A percentile compares a stretch with the other conserved stretches of the same genome.
Evolutionary conservation across 768 basidiomycete genomes (phyloP).

Genomic region (Suillus placidus): DNA sequence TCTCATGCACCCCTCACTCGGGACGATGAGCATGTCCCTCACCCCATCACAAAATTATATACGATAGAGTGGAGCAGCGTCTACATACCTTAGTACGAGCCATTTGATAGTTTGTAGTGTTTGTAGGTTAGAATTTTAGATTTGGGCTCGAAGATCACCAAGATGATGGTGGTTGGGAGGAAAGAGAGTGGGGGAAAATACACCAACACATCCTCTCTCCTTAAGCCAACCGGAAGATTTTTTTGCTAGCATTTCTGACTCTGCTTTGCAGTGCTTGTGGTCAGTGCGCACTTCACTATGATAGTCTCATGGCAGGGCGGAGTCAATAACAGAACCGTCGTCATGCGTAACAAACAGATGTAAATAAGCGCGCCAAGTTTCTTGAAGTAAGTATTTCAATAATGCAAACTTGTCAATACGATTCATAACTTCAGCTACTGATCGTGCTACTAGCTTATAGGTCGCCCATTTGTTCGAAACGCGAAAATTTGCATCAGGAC

Average conservation of each 20-base stretch:
- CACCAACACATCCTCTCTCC: slow-evolving; percentile 6
- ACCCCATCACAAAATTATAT: slow-evolving; percentile 8
- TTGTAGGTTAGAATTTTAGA: neutral
- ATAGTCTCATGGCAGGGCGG: neutral
- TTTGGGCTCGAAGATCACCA: slow-evolving; percentile 4
- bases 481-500: neutral
- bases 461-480: neutral
- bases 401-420: neutral
- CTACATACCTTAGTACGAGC: slow-evolving; percentile 62
- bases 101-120: slow-evolving; percentile 44
- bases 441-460: neutral
- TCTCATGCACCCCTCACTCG: slow-evolving; percentile 12
- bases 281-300: slow-evolving; percentile 19
- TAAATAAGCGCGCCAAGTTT: slow-evolving; percentile 15
- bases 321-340: slow-evolving; percentile 10
- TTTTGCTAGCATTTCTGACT: slow-evolving; percentile 18
- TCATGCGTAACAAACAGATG: slow-evolving; percentile 22
- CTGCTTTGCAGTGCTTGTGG: slow-evolving; percentile 30
- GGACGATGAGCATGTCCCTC: slow-evolving; percentile 6
- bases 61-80: slow-evolving; percentile 1
- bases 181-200: slow-evolving; percentile 18
- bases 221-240: slow-evolving; percentile 20
- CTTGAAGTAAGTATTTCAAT: neutral
- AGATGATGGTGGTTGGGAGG: slow-evolving; percentile 25
- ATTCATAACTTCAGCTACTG: neutral